These are phyloP conservation scores for Lactifluus rugatus DNA, from an alignment of 768 basidiomycete species.

Conservation along the genomic window DNA sequence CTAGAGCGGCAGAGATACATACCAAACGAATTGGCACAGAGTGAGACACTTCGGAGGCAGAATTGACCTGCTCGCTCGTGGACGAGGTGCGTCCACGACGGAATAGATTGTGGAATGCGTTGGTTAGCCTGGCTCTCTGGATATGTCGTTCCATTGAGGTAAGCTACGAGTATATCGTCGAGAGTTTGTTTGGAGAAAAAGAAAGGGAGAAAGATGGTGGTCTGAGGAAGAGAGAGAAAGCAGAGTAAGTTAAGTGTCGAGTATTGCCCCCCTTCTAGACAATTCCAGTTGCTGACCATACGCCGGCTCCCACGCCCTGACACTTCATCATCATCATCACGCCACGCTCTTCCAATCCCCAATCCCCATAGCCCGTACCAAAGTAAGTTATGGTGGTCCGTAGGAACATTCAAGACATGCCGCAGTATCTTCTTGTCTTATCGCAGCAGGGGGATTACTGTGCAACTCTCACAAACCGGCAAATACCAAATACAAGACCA, in stretches of 20 bases:
- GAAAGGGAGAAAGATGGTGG: neutral
- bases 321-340: too few relatives aligned
- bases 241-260: neutral
- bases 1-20: neutral
- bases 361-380: too few relatives aligned
- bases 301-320: neutral
- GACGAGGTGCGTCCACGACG: slow-evolving; percentile 5
- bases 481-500: too few relatives aligned
- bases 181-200: neutral
- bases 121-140: neutral
- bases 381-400: too few relatives aligned
- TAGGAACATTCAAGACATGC: too few relatives aligned
- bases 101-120: slow-evolving; percentile 4
- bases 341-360: too few relatives aligned
- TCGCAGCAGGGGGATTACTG: too few relatives aligned
- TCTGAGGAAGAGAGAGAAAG: neutral
- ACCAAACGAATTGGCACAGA: neutral
- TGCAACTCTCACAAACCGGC: too few relatives aligned
- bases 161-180: too few relatives aligned
- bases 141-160: slow-evolving; percentile 6
- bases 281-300: neutral
- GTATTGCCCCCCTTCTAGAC: neutral
- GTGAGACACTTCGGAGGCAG: neutral
- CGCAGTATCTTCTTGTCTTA: too few relatives aligned
- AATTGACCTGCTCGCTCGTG: neutral